Evolutionary conservation across 164 flowering plant species (phyloP).

Genomic region (Saururus chinensis): DNA sequence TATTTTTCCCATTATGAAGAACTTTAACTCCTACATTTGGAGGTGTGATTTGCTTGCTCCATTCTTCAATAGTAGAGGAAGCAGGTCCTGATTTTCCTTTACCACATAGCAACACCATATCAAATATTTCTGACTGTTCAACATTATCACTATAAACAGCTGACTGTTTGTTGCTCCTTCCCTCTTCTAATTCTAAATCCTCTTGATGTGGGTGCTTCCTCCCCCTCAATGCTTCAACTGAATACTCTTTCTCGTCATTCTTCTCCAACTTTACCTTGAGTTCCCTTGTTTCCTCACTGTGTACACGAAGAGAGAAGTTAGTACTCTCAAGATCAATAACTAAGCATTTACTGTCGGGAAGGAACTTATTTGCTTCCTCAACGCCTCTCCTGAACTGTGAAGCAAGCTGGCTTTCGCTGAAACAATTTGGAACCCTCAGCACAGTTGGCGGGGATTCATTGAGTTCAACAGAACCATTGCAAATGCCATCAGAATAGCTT

Average conservation of each 20-base stretch:
- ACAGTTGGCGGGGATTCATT: conserved; percentile 39
- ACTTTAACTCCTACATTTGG: conserved; percentile 24
- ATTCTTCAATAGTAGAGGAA: conserved; percentile 21
- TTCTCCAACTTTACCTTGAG: conserved; percentile 5
- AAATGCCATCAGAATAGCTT: conserved; percentile 28
- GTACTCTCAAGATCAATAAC: conserved; percentile 4
- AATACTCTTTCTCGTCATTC: background rate
- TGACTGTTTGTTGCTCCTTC: conserved; percentile 55
- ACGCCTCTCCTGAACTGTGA: conserved; percentile 60
- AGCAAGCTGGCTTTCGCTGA: conserved; percentile 35
- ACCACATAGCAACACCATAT: conserved; percentile 47
- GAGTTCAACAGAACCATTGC: conserved; percentile 19
- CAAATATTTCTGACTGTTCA: conserved; percentile 41
- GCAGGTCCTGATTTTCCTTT: conserved; percentile 6
- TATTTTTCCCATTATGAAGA: conserved; percentile 26
- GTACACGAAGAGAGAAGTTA: conserved; percentile 2
- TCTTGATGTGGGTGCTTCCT: conserved; percentile 39
- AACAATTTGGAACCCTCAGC: conserved; percentile 26
- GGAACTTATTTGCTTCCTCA: conserved; percentile 71
- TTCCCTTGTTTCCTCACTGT: background rate
- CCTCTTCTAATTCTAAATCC: conserved; percentile 30
- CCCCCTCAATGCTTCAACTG: conserved; percentile 24
- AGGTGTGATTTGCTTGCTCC: conserved; percentile 12
- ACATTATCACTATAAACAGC: conserved; percentile 36
- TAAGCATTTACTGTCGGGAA: conserved; percentile 17